A percentile compares a stretch with the other conserved stretches of the same genome.
Evolutionary conservation across 164 flowering plant genomes (phyloP).

Genomic region (Platanus orientalis): DNA sequence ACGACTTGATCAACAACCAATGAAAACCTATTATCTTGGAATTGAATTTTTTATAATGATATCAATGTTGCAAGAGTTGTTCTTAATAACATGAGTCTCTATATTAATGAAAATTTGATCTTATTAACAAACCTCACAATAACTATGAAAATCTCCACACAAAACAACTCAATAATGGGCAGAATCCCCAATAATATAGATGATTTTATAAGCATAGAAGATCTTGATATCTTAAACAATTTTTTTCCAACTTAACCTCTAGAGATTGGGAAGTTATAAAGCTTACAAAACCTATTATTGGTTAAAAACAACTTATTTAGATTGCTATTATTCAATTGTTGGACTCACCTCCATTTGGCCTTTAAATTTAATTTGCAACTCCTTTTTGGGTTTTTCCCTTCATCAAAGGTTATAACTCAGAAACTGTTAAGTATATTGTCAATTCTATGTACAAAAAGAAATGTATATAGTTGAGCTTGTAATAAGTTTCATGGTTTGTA

Average conservation of each 20-base stretch:
- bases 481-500: too few relatives aligned
- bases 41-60: slow-evolving; percentile 64
- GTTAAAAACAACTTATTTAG: too few relatives aligned
- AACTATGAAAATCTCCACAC: slow-evolving; percentile 59
- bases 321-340: too few relatives aligned
- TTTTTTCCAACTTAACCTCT: slow-evolving; percentile 47
- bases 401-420: too few relatives aligned
- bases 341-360: too few relatives aligned
- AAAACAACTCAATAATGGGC: slow-evolving; percentile 58
- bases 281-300: slow-evolving; percentile 46
- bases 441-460: too few relatives aligned
- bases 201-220: slow-evolving; percentile 46
- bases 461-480: too few relatives aligned
- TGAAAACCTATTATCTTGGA: slow-evolving; percentile 80
- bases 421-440: too few relatives aligned
- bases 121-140: slow-evolving; percentile 60
- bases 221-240: slow-evolving; percentile 53
- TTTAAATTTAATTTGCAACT: too few relatives aligned
- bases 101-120: slow-evolving; percentile 56
- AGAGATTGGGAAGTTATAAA: slow-evolving; percentile 40
- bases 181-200: slow-evolving; percentile 43
- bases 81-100: slow-evolving; percentile 49
- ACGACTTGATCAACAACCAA: too few relatives aligned
- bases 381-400: too few relatives aligned
- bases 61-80: slow-evolving; percentile 67